Evolutionary conservation across 192 early-diverging fungal genomes (phyloP).

Genomic region (Coemansia sp.): DNA sequence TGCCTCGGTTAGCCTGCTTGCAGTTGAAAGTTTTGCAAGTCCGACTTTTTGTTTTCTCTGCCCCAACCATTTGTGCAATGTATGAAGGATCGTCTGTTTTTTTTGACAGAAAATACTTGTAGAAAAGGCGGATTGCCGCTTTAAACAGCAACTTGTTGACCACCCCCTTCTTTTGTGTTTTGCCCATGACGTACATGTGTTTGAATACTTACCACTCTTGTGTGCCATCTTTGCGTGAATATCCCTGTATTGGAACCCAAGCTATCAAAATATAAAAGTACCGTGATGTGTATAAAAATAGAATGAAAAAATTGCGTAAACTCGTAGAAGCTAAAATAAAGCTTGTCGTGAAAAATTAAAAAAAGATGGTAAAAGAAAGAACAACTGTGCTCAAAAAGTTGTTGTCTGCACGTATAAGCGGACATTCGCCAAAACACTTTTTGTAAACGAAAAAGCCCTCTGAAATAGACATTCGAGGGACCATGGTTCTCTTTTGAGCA

Average conservation of each 20-base stretch:
- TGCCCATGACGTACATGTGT: neutral
- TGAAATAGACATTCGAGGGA: neutral
- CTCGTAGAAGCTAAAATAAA: neutral
- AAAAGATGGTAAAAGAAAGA: neutral
- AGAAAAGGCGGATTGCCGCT: neutral
- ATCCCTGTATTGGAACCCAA: too few relatives aligned
- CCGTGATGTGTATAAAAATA: too few relatives aligned
- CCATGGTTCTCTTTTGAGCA: neutral
- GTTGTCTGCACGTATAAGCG: neutral
- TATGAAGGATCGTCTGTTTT: neutral
- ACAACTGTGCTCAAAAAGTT: neutral
- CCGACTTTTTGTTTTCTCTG: neutral
- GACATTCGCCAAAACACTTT: neutral
- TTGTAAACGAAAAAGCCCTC: neutral
- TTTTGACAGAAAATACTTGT: neutral
- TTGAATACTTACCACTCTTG: neutral
- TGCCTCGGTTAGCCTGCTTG: neutral
- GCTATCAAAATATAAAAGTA: too few relatives aligned
- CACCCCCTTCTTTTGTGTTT: neutral
- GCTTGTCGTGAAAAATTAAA: neutral
- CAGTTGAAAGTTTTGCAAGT: neutral
- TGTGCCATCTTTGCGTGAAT: neutral
- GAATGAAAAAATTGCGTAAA: too few relatives aligned
- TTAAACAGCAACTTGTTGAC: neutral
- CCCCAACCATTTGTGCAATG: neutral